phyloP scores from a whole-genome alignment of 2,329 filamentous ascomycete genomes.

The Fusarium burgessii region DNA sequence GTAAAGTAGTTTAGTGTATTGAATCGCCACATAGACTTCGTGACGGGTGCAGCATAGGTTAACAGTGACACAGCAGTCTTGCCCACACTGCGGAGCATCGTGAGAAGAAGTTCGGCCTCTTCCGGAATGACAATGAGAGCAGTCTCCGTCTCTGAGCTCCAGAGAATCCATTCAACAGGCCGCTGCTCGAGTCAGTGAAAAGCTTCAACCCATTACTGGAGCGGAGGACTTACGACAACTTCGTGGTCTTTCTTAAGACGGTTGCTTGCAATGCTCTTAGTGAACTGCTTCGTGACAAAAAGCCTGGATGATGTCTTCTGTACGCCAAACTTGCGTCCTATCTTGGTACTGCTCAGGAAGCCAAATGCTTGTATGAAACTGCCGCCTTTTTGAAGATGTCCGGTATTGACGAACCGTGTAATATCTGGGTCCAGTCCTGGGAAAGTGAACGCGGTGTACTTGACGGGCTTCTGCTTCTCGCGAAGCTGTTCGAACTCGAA shows the following conservation, averaged over 20 bases:
- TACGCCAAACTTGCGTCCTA: not conserved
- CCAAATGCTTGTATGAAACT: not conserved
- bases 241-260: not conserved
- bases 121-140: not conserved
- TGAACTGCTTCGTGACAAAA: not conserved
- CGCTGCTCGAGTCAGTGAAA: not conserved
- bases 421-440: not conserved
- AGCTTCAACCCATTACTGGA: not conserved
- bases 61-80: not conserved
- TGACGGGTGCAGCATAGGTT: not conserved
- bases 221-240: not conserved
- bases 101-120: not conserved
- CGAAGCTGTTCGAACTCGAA: not conserved
- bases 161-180: not conserved
- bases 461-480: not conserved
- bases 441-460: not conserved
- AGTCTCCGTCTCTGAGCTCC: not conserved
- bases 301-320: not conserved
- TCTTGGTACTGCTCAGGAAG: not conserved
- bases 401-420: not conserved
- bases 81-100: not conserved
- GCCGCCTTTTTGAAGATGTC: not conserved
- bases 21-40: not conserved
- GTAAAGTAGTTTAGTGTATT: not conserved
- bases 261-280: not conserved